Conservation (phyloP, 2,329 filamentous ascomycete genomes). For the Alternaria arborescens region DNA sequence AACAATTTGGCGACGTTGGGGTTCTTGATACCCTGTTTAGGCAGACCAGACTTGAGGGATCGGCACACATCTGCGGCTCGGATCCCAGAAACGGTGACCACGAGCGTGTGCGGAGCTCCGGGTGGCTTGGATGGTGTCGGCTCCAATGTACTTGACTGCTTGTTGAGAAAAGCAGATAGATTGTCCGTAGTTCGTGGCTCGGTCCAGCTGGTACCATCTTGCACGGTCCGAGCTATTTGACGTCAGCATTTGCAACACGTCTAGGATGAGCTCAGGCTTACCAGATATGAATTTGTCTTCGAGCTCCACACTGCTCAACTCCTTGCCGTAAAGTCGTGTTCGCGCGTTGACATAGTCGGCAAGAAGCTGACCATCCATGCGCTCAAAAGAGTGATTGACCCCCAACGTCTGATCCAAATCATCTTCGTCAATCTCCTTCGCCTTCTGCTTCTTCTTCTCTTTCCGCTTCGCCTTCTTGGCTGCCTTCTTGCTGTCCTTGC, state of each 20-base stretch:
- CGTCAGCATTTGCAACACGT: constrained; percentile 19
- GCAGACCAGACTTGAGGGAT: constrained; percentile 71
- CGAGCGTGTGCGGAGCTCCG: constrained; percentile 75
- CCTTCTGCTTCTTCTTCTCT: constrained; percentile 66
- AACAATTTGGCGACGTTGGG: constrained; percentile 88
- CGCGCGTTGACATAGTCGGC: constrained; percentile 87
- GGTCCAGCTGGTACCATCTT: constrained; percentile 80
- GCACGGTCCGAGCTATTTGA: constrained; percentile 72
- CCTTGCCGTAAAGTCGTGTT: constrained; percentile 77
- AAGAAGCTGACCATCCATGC: constrained; percentile 83
- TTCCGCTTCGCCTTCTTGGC: constrained; percentile 54
- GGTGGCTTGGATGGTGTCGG: constrained; percentile 70
- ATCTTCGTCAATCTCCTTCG: constrained; percentile 71
- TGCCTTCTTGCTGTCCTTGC: constrained; percentile 47
- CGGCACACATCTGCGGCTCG: constrained; percentile 86
- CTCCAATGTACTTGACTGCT: constrained; percentile 67
- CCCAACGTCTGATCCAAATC: constrained; percentile 59
- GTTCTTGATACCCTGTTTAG: constrained; percentile 64
- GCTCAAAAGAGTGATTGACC: constrained; percentile 80
- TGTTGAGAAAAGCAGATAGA: constrained; percentile 80
- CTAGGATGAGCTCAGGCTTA: constrained; percentile 44
- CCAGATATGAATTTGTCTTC: constrained; percentile 83
- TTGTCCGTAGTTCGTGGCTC: constrained; percentile 73
- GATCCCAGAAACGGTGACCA: constrained; percentile 85
- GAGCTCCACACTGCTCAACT: constrained; percentile 84